A percentile compares a stretch with the other conserved stretches of the same genome.
These are phyloP conservation scores for Violaceomyces palustris DNA, from an alignment of 1,284 basidiomycete species.

Conservation along the genomic window DNA sequence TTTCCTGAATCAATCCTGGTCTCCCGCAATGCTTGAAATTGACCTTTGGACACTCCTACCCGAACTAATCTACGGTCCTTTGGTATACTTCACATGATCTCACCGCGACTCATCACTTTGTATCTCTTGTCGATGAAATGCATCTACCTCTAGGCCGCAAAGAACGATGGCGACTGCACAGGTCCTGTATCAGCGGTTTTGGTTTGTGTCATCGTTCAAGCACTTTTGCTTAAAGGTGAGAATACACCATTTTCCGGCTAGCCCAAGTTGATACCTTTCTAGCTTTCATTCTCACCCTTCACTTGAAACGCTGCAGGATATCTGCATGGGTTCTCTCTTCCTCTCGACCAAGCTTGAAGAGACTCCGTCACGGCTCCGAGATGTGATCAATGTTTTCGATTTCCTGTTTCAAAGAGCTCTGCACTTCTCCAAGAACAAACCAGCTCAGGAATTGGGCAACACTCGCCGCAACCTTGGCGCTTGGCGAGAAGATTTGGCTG, in stretches of 20 bases:
- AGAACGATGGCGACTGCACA: constrained; percentile 93
- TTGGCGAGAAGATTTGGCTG: too few relatives aligned
- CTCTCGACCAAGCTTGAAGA: constrained; percentile 95
- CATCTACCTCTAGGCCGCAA: constrained; percentile 67
- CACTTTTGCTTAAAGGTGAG: constrained; percentile 81
- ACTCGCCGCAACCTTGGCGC: not conserved
- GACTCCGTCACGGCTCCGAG: constrained; percentile 80
- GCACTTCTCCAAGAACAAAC: constrained; percentile 5
- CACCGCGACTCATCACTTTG: not conserved
- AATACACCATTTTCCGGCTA: not conserved
- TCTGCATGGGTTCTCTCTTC: constrained; percentile 86
- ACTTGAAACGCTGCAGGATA: constrained; percentile 61
- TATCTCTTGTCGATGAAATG: not conserved
- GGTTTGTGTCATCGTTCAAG: constrained; percentile 88
- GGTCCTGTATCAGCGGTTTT: constrained; percentile 93
- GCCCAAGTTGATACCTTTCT: not conserved
- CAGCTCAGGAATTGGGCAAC: not conserved
- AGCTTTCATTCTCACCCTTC: too few relatives aligned
- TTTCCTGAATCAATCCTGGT: too few relatives aligned
- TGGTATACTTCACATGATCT: not conserved
- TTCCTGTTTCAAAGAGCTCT: constrained; percentile 57
- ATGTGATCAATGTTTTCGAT: constrained; percentile 91
- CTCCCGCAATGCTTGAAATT: too few relatives aligned
- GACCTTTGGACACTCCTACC: too few relatives aligned
- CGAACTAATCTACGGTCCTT: too few relatives aligned